Base-by-base conservation (phyloP, 345 rosid genomes). In the Bruguiera gymnorhiza region DNA sequence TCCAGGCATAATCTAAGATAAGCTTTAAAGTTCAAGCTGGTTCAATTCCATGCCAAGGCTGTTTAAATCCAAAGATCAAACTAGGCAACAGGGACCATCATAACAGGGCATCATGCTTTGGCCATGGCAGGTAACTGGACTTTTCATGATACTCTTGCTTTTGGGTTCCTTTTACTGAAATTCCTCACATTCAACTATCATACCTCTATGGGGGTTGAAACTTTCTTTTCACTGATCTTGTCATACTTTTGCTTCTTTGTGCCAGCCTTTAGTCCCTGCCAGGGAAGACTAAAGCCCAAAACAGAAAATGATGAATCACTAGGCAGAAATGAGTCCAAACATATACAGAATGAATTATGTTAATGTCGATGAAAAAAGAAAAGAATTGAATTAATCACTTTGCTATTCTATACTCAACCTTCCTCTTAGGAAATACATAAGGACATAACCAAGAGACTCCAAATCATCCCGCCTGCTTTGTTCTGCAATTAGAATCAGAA, bases 391-490 rank as follows among this genome's bases (percentile, higher is more conserved):
- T 66, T 26, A 32, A 30, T 27, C 34, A 53, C 19, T 26, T 56
- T 34, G 46, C 57, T 62, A 19, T 18, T 57, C 20, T 50, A 73
- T 32, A 63, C 51, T 64, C 60, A 68, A 96, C 99, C 98, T 92
- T 86, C 99, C 98, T 80, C 96, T 83, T 60, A 95, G 81, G 82
- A 90, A 95, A 80, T 95, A 92, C 97, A 95, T 95, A 54, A 95
- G 89, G 79, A 95, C 97, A 79, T 92, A 92, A 82, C 98, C 98
- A 72, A 95, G 97, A 51, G 98, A 95, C 80, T 94, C 99, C 82
- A 95, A 84, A 85, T 92, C 98, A 86, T 94, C 99, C 83, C 99
- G 84, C 83, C 99, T 84, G 85, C 99, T 95, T 87, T 95, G 99
- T 80, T 95, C 97, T 95, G 89, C 81, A 70, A 69, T 46, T 59